Evolutionary conservation across 495 filamentous ascomycete species (phyloP).

Genomic region (Penicillium malachiteum): DNA sequence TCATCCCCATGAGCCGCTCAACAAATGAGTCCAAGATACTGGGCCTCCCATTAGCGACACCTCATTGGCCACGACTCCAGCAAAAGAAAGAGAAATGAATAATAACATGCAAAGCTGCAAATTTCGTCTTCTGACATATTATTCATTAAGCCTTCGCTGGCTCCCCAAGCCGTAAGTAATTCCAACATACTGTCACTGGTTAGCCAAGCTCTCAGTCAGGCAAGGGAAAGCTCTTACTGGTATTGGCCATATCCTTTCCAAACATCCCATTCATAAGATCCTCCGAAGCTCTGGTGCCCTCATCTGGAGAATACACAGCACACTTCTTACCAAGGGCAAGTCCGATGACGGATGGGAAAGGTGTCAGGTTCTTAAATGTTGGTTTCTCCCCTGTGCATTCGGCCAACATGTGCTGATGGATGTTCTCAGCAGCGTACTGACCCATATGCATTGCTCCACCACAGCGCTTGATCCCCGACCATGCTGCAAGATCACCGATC

Average conservation of each 20-base stretch:
- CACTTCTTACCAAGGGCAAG: conserved; percentile 65
- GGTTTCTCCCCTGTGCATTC: conserved; percentile 34
- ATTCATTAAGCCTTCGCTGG: conserved; percentile 15
- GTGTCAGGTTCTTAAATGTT: conserved; percentile 42
- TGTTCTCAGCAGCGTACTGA: conserved; percentile 56
- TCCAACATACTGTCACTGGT: conserved; percentile 51
- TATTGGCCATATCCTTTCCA: conserved; percentile 64
- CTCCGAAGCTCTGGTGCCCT: conserved; percentile 53
- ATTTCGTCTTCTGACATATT: not conserved
- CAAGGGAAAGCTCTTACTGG: conserved; percentile 29
- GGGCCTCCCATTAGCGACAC: no score
- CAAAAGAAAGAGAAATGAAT: not conserved
- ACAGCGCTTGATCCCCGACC: conserved; percentile 71
- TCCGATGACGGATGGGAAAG: conserved; percentile 62
- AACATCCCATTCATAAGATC: conserved; percentile 61
- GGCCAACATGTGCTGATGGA: conserved; percentile 56
- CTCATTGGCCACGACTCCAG: no score
- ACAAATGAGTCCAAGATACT: no score
- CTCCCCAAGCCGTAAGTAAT: conserved; percentile 51
- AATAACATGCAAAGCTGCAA: not conserved
- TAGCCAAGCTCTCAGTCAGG: conserved; percentile 5
- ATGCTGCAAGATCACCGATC: conserved; percentile 44
- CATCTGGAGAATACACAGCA: conserved; percentile 53
- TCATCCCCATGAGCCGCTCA: no score
- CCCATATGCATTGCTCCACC: conserved; percentile 69